phyloP scores from a whole-genome alignment of 75 land plant species.

The Azolla pinnata region DNA sequence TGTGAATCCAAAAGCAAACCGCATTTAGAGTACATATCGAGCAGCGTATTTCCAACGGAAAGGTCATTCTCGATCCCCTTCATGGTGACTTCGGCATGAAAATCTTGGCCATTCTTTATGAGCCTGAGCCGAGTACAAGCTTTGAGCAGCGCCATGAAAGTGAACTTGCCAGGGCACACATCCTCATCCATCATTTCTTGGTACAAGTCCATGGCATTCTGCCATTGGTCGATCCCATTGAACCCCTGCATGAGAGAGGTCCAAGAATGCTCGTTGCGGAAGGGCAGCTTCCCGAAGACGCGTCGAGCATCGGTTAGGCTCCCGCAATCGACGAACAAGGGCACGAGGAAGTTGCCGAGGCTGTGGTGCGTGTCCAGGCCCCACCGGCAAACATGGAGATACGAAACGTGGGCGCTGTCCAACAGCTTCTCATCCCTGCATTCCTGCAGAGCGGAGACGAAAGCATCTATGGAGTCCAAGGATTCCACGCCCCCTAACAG shows the following conservation, averaged over 20 bases:
- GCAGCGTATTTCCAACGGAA: conserved; percentile 33
- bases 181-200: conserved; percentile 16
- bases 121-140: conserved; percentile 27
- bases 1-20: conserved; percentile 18
- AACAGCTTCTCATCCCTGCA: background rate
- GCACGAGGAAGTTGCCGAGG: conserved; percentile 2
- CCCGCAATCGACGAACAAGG: background rate
- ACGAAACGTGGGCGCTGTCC: background rate
- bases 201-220: conserved; percentile 29
- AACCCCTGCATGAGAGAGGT: conserved; percentile 39
- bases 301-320: background rate
- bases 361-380: background rate
- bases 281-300: background rate
- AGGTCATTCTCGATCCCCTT: conserved; percentile 9
- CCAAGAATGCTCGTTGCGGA: conserved; percentile 16
- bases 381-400: background rate
- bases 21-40: conserved; percentile 28
- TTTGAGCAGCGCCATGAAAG: conserved; percentile 26
- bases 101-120: conserved; percentile 16
- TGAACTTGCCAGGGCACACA: conserved; percentile 24
- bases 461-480: too few species aligned
- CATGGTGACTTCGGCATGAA: conserved; percentile 31
- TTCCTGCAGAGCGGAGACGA: background rate
- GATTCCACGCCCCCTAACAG: too few species aligned
- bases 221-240: conserved; percentile 16